Percentiles rank a stretch among this genome's conserved stretches.
Conservation (phyloP, 257 asterid species). For the Petrea volubilis region DNA sequence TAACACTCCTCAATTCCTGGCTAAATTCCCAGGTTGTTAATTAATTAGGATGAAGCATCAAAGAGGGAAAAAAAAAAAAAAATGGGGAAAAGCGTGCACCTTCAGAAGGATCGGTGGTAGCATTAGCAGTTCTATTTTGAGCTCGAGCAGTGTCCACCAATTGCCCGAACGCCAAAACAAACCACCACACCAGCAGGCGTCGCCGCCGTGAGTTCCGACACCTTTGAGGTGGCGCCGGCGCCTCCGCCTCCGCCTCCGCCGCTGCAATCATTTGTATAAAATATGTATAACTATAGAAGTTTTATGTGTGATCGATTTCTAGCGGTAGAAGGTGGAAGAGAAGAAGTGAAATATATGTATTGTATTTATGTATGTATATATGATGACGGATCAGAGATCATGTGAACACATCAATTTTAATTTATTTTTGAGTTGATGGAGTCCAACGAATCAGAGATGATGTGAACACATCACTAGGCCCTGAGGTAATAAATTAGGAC, state of each 20-base stretch:
- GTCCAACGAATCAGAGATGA: background rate
- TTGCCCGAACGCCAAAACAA: constrained; percentile 6
- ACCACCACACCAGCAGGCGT: background rate
- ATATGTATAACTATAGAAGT: background rate
- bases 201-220: background rate
- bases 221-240: constrained; percentile 22
- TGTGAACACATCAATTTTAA: too few species aligned
- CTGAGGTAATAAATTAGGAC: background rate
- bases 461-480: background rate
- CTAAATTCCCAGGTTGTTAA: background rate
- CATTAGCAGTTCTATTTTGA: constrained; percentile 30
- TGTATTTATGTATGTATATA: background rate
- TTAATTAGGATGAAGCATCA: background rate
- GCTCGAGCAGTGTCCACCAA: constrained; percentile 27
- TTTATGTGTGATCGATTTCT: background rate
- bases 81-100: constrained; percentile 9
- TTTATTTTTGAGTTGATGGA: background rate
- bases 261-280: background rate
- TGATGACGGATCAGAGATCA: background rate
- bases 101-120: constrained; percentile 41
- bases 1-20: too few species aligned
- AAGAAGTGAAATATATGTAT: too few species aligned
- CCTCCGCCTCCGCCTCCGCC: background rate
- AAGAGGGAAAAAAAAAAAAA: background rate
- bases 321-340: background rate